Evolutionary conservation across 1,284 basidiomycete genomes (phyloP), one percentile per base, ranked within the genome.

Genomic region (Porodaedalea pini): DNA sequence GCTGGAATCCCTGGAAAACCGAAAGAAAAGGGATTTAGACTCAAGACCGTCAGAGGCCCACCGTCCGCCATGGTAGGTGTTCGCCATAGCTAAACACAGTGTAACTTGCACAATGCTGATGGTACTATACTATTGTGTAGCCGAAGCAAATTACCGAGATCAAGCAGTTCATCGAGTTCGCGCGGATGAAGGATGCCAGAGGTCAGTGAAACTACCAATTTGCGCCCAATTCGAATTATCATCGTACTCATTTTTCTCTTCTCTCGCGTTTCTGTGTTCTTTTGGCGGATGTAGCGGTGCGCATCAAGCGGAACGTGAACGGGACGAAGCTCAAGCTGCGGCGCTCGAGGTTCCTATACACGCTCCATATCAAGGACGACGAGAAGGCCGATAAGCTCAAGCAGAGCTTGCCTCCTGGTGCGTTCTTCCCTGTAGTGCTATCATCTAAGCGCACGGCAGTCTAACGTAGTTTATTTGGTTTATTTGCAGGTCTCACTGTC

Each of bases 381-480:
- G 94, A 98, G 77, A 98, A 98, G 85, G 97, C 97, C 49, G 94
- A 97, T 74, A 99, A 98, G 83, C 87, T 99, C 69, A 88, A 90
- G 81, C 92, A 93, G 79, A 90, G 88, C 69, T 82, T 99, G 54
- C 96, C 96, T 61, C 96, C 97, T 71, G 91, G 94, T 94, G 69
- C 67, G 89, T 47, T 11, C 53, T 25, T 43, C 2, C 21, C 23
- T 25, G 15, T 17, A 10, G 10, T 41, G 7, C n/a, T 32, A 19
- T 25, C n/a, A 32, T 17, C 39, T 3, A 5, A 23, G 43, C 31
- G 21, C 27, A 13, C 32, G 55, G 45, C 37, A 25, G 13, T 32
- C 27, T 48, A 29, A 41, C 19, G n/a, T 21, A n/a, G 3, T n/a
- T 54, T 49, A 31, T 23, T 52, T 36, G 2, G 11, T 6, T 57